Conservation (phyloP, 345 rosid species). For the Salix brachista region DNA sequence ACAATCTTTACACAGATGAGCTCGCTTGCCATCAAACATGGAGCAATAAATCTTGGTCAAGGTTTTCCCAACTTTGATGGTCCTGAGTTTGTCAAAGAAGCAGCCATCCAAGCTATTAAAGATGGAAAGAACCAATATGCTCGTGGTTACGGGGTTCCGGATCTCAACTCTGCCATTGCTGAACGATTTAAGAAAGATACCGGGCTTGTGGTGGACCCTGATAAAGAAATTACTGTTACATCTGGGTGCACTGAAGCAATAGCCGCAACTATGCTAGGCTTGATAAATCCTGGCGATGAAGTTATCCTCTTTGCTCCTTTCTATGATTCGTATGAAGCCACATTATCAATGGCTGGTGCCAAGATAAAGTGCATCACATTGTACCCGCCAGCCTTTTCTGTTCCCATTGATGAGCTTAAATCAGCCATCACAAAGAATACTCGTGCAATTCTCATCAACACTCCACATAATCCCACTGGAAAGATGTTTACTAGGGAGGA, state of each 20-base stretch:
- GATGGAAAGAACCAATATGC: conserved; percentile 97
- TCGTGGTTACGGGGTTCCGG: conserved; percentile 75
- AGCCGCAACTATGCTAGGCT: conserved; percentile 78
- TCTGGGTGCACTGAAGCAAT: conserved; percentile 97
- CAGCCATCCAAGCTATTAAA: conserved; percentile 82
- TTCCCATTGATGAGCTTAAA: conserved; percentile 75
- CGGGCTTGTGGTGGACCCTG: conserved; percentile 74
- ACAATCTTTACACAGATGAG: conserved; percentile 97
- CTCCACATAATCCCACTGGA: conserved; percentile 94
- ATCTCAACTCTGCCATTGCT: conserved; percentile 65
- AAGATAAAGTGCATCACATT: conserved; percentile 68
- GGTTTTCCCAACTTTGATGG: conserved; percentile 98
- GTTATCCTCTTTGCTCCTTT: conserved; percentile 90
- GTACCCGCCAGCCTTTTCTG: conserved; percentile 70
- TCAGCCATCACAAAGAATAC: conserved; percentile 63
- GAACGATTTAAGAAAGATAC: conserved; percentile 66
- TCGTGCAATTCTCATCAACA: conserved; percentile 77
- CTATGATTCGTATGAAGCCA: conserved; percentile 92
- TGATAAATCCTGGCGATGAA: conserved; percentile 91
- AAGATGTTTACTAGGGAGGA: conserved; percentile 87
- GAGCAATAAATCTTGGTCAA: conserved; percentile 92
- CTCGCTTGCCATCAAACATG: conserved; percentile 67
- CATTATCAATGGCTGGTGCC: conserved; percentile 97
- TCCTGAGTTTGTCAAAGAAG: conserved; percentile 91
- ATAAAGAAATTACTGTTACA: conserved; percentile 84